These are phyloP conservation scores for Fibroporia radiculosa DNA, from an alignment of 768 basidiomycete species.

Conservation along the genomic window DNA sequence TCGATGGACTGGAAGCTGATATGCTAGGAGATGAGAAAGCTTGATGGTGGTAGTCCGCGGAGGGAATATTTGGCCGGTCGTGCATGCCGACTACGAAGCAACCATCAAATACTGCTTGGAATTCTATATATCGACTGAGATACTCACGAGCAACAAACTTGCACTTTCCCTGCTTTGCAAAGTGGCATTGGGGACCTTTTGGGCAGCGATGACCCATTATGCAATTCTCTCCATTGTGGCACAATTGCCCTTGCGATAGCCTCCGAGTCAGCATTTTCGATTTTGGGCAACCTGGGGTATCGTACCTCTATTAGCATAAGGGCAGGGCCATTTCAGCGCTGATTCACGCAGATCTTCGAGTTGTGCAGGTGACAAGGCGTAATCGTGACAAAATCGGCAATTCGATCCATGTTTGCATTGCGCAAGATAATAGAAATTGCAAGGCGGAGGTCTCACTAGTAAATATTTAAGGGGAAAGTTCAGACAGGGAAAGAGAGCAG, in stretches of 20 bases:
- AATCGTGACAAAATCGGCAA: constrained; percentile 30
- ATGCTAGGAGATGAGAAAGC: neutral
- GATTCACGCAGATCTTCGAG: constrained; percentile 23
- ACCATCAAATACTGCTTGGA: too few relatives aligned
- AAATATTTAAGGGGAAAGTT: too few relatives aligned
- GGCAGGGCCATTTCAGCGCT: constrained; percentile 29
- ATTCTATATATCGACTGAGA: neutral
- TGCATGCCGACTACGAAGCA: too few relatives aligned
- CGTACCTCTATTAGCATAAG: constrained; percentile 23
- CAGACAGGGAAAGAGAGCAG: neutral
- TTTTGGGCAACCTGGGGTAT: neutral
- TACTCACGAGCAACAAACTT: constrained; percentile 25
- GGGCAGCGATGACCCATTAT: constrained; percentile 32
- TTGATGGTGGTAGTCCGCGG: too few relatives aligned
- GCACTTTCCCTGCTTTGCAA: constrained; percentile 26
- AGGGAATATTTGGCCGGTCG: too few relatives aligned
- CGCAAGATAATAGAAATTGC: constrained; percentile 29
- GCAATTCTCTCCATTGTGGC: constrained; percentile 24
- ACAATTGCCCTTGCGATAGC: constrained; percentile 13
- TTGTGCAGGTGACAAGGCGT: constrained; percentile 22
- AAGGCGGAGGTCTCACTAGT: constrained; percentile 30
- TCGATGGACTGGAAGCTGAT: neutral
- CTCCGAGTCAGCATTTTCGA: too few relatives aligned
- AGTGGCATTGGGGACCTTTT: constrained; percentile 26
- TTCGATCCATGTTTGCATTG: constrained; percentile 23